Conservation (phyloP, 768 basidiomycete genomes). For the Phlebiopsis gigantea region DNA sequence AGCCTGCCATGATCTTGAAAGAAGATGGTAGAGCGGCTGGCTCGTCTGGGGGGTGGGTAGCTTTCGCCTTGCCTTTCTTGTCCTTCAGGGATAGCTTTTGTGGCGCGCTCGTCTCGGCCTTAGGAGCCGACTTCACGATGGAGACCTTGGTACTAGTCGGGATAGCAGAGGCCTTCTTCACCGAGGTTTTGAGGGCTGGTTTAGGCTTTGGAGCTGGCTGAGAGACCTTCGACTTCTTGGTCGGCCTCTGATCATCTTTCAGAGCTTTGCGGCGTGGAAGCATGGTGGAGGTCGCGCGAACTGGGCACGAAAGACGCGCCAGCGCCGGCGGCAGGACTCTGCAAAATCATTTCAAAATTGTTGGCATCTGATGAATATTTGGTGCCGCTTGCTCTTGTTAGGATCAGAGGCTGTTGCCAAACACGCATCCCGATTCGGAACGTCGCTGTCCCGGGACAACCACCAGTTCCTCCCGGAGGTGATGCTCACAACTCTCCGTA, state of each 20-base stretch:
- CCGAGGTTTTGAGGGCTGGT: slow-evolving; percentile 16
- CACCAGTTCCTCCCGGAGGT: not conserved
- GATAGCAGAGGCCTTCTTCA: slow-evolving; percentile 7
- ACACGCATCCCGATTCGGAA: slow-evolving; percentile 6
- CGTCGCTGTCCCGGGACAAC: not conserved
- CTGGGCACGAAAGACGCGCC: slow-evolving; percentile 10
- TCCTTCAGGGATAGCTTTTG: not conserved
- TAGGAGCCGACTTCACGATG: not conserved
- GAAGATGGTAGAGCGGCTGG: slow-evolving; percentile 39
- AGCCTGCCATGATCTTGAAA: slow-evolving; percentile 87
- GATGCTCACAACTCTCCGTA: slow-evolving; percentile 2
- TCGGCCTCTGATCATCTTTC: not conserved
- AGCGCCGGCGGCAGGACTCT: not conserved
- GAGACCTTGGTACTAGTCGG: not conserved
- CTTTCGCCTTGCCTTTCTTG: slow-evolving; percentile 26
- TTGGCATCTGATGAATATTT: slow-evolving; percentile 10
- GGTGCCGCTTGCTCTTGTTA: slow-evolving; percentile 18
- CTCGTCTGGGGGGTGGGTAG: slow-evolving; percentile 10
- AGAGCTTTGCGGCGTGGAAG: not conserved
- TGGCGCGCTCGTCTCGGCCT: not conserved
- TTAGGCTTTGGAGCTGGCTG: slow-evolving; percentile 18
- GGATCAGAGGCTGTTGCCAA: slow-evolving; percentile 16
- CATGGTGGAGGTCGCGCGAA: not conserved
- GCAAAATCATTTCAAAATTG: slow-evolving; percentile 1
- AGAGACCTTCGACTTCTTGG: slow-evolving; percentile 10